Base-by-base conservation (phyloP, 1,284 basidiomycete genomes). In the Athelia psychrophila region DNA sequence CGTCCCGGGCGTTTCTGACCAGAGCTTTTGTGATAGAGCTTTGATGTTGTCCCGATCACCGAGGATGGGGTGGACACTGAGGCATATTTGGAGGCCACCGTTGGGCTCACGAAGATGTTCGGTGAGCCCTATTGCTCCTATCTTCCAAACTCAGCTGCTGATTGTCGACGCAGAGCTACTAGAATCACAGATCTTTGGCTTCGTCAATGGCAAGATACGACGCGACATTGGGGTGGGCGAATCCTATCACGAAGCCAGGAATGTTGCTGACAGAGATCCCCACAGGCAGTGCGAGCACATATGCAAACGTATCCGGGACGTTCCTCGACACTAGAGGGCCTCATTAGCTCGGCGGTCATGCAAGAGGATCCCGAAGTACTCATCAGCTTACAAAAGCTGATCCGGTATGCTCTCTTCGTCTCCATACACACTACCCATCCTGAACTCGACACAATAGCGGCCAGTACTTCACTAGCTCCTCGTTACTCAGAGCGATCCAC, bases 31-130 rank as follows among this genome's bases (percentile, higher is more conserved):
- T 24, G 42, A 47, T 55, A 96, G 93, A 93, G 91, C 19, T 97
- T 92, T 69, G 84, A 81, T 62, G 91, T 97, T 61, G 92, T 98
- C 30, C 81, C 85, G 20, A 76, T 91, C 62, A 84, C 82, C 24
- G 80, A 83, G 38, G 71, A 75, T 8, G 95, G 95, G n/a, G 84
- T 98, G 51, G 85, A 93, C 62, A 95, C 94, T 0, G 64, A 73
- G 22, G 72, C 80, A 3, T 99, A 98, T 75, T 77, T 95, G 51
- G 87, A 93, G 64, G 95, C 95, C 1, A 87, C 92, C 38, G 93
- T 97, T 70, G 93, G 91, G 27, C 79, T 98, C 47, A 84, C 95
- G 56, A 83, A 88, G 66, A 82, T 98, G 75, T 98, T 98, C 67
- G 89, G 94, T 93, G 60, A 55, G 83, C 48, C 36, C 33, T 27